Conservation (phyloP, 2,329 filamentous ascomycete species). For the Phyllosticta citrichinensis region DNA sequence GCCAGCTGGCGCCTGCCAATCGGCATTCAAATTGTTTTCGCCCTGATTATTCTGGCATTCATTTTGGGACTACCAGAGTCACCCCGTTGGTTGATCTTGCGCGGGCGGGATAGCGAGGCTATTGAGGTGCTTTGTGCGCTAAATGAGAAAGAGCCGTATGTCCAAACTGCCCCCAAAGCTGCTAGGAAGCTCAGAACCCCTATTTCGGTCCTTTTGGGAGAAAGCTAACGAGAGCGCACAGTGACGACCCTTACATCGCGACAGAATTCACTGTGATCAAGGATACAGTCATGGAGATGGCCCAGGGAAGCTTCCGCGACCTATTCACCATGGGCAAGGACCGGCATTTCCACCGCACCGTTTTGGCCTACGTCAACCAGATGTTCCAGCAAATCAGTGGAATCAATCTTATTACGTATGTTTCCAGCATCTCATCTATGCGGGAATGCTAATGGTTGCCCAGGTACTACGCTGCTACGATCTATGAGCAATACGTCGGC, state of each 20-base stretch:
- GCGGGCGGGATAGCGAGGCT: slow-evolving; percentile 41
- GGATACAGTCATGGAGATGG: slow-evolving; percentile 29
- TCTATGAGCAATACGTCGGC: slow-evolving; percentile 33
- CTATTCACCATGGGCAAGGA: slow-evolving; percentile 50
- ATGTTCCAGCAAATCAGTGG: slow-evolving; percentile 41
- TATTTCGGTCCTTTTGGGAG: no score
- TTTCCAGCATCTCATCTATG: background rate
- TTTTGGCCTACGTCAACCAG: slow-evolving; percentile 48
- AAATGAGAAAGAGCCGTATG: slow-evolving; percentile 15
- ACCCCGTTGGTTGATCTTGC: slow-evolving; percentile 48
- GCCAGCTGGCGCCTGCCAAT: slow-evolving; percentile 46
- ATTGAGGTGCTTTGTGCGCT: slow-evolving; percentile 25
- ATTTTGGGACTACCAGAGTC: slow-evolving; percentile 46
- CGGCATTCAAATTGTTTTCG: slow-evolving; percentile 48
- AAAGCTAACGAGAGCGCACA: slow-evolving; percentile 10
- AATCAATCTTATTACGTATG: slow-evolving; percentile 21
- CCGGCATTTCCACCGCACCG: slow-evolving; percentile 45
- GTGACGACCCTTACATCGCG: slow-evolving; percentile 28
- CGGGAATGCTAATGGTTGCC: slow-evolving; percentile 12
- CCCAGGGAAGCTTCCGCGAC: slow-evolving; percentile 42
- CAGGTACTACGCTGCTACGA: slow-evolving; percentile 35
- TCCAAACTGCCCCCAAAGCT: slow-evolving; percentile 18
- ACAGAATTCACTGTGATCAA: slow-evolving; percentile 27
- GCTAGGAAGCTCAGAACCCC: slow-evolving; percentile 14
- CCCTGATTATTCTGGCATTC: slow-evolving; percentile 39